Evolutionary conservation across 1,284 basidiomycete genomes (phyloP).

Genomic region (Apiotrichum laibachii): DNA sequence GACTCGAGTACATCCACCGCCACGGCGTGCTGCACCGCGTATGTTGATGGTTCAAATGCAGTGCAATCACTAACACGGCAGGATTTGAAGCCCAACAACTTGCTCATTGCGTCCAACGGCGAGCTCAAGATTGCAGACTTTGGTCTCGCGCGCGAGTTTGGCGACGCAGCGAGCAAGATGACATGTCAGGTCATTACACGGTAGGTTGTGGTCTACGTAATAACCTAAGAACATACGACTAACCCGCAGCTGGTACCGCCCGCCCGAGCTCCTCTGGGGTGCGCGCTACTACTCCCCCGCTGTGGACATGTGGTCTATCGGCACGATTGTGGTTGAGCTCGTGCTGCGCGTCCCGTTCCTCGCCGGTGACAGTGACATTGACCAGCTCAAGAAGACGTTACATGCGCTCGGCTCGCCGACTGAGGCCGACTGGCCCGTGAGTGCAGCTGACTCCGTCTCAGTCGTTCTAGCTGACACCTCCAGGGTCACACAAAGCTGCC

Average conservation of each 20-base stretch:
- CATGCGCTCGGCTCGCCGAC: constrained; percentile 91
- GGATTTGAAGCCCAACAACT: constrained; percentile 99
- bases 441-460: constrained; percentile 33
- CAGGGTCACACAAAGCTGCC: constrained; percentile 87
- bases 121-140: constrained; percentile 98
- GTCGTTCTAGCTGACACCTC: constrained; percentile 1
- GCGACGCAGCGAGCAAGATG: constrained; percentile 81
- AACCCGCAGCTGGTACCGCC: constrained; percentile 85
- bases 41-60: not conserved
- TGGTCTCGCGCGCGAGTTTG: constrained; percentile 91
- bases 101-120: constrained; percentile 86
- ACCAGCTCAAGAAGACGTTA: constrained; percentile 92
- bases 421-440: constrained; percentile 93
- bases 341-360: constrained; percentile 73
- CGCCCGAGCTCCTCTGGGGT: constrained; percentile 93
- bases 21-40: constrained; percentile 93
- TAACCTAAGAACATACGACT: too few relatives aligned
- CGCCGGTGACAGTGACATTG: constrained; percentile 93
- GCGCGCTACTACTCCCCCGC: constrained; percentile 95
- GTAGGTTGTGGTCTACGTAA: constrained; percentile 51
- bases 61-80: constrained; percentile 41
- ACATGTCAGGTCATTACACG: constrained; percentile 96
- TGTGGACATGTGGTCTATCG: constrained; percentile 99
- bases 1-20: constrained; percentile 94
- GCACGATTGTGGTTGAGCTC: constrained; percentile 99